Conservation (phyloP, 441 rosid genomes). For the Sinapis alba region DNA sequence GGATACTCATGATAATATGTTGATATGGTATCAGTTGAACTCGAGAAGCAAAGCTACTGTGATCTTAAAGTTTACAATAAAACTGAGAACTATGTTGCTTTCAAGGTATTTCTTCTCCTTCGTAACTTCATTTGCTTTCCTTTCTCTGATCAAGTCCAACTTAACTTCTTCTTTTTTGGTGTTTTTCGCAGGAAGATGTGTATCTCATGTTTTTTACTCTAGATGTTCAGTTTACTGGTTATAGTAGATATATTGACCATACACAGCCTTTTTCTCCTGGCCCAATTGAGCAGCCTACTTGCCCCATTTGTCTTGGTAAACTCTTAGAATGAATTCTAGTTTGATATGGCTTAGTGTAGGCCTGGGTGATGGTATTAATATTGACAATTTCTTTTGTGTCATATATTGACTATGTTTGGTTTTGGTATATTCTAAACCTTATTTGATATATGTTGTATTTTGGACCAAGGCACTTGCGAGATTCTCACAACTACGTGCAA, state of each 20-base stretch:
- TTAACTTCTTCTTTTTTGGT: background rate
- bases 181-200: conserved; percentile 53
- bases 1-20: conserved; percentile 24
- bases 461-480: conserved; percentile 38
- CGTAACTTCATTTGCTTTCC: background rate
- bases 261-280: conserved; percentile 55
- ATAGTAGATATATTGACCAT: conserved; percentile 66
- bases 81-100: conserved; percentile 87
- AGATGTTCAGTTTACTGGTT: conserved; percentile 82
- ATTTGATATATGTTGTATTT: background rate
- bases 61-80: conserved; percentile 88
- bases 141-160: too few species aligned
- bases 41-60: conserved; percentile 78
- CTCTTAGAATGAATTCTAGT: conserved; percentile 3
- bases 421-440: background rate
- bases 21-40: conserved; percentile 64
- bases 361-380: background rate
- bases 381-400: background rate
- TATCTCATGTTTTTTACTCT: conserved; percentile 67
- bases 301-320: conserved; percentile 86
- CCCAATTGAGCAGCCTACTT: conserved; percentile 72
- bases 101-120: conserved; percentile 57
- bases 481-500: conserved; percentile 94
- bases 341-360: conserved; percentile 3
- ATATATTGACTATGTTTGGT: conserved; percentile 2